Percentiles rank a stretch among this genome's conserved stretches.
phyloP scores from a whole-genome alignment of 768 basidiomycete species.

The Amanita fuliginea region DNA sequence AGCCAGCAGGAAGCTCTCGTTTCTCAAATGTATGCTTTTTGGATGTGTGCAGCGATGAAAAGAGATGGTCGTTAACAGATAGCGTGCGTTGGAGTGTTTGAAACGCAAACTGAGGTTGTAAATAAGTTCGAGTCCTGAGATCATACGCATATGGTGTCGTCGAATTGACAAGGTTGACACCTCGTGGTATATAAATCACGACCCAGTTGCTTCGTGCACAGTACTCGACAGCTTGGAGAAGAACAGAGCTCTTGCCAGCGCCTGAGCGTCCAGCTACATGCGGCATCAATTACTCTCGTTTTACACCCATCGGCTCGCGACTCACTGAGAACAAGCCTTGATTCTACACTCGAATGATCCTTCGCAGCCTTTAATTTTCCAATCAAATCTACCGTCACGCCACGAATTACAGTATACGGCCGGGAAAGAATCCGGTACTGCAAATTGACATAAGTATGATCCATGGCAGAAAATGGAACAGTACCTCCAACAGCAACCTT shows the following conservation, averaged over 20 bases:
- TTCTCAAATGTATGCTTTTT: constrained; percentile 36
- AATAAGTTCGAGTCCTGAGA: constrained; percentile 63
- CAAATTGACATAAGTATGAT: too few relatives aligned
- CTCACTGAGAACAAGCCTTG: constrained; percentile 58
- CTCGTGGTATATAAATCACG: constrained; percentile 76
- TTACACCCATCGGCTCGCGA: constrained; percentile 10
- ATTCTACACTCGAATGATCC: constrained; percentile 35
- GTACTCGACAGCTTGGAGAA: constrained; percentile 71
- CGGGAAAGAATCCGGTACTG: constrained; percentile 62
- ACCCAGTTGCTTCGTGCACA: constrained; percentile 60
- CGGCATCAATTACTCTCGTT: constrained; percentile 7
- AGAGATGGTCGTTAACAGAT: constrained; percentile 39
- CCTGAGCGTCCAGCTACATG: constrained; percentile 60
- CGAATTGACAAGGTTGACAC: constrained; percentile 54
- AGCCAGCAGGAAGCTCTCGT: constrained; percentile 35
- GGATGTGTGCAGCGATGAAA: constrained; percentile 30
- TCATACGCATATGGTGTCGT: constrained; percentile 67
- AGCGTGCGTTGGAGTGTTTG: constrained; percentile 54
- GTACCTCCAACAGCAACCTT: constrained; percentile 60
- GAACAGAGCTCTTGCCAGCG: constrained; percentile 69
- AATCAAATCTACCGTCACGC: constrained; percentile 46
- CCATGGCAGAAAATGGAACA: constrained; percentile 9
- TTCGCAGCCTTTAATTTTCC: constrained; percentile 42
- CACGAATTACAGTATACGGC: constrained; percentile 64
- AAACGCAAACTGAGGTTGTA: constrained; percentile 56